Conservation (phyloP, 208 protist species). For the Trypanosoma vivax region DNA sequence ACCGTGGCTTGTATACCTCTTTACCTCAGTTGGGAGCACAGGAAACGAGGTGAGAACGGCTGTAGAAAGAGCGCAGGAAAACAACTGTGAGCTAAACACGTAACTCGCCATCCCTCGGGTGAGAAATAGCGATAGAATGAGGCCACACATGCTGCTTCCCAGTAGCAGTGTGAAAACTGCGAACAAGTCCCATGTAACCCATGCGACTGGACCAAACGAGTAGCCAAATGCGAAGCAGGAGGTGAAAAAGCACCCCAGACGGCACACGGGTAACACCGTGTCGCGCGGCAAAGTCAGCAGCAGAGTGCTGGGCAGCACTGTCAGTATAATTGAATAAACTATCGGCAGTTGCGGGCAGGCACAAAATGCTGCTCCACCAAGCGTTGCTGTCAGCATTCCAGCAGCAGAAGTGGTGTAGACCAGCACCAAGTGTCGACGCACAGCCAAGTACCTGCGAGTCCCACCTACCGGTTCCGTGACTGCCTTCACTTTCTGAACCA, state of each 20-base stretch:
- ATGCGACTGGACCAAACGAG: slow-evolving; percentile 64
- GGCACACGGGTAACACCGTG: slow-evolving; percentile 29
- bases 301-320: slow-evolving; percentile 34
- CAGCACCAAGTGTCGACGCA: slow-evolving; percentile 40
- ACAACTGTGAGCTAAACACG: slow-evolving; percentile 59
- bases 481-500: slow-evolving; percentile 49
- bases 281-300: slow-evolving; percentile 37
- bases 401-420: slow-evolving; percentile 38
- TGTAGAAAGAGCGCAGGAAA: slow-evolving; percentile 52
- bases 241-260: slow-evolving; percentile 34
- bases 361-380: slow-evolving; percentile 43
- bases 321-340: slow-evolving; percentile 32
- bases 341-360: slow-evolving; percentile 45
- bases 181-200: slow-evolving; percentile 66
- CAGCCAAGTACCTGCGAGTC: slow-evolving; percentile 29
- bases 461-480: slow-evolving; percentile 57
- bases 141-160: slow-evolving; percentile 62
- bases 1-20: too few species aligned
- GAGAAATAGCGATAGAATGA: slow-evolving; percentile 65
- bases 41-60: slow-evolving; percentile 41
- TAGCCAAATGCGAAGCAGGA: slow-evolving; percentile 52
- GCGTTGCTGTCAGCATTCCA: slow-evolving; percentile 41
- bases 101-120: slow-evolving; percentile 84
- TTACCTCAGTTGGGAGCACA: neutral
- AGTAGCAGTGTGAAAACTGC: slow-evolving; percentile 36